Evolutionary conservation across 2,329 filamentous ascomycete genomes (phyloP).

Genomic region (Orbilia brochopaga): DNA sequence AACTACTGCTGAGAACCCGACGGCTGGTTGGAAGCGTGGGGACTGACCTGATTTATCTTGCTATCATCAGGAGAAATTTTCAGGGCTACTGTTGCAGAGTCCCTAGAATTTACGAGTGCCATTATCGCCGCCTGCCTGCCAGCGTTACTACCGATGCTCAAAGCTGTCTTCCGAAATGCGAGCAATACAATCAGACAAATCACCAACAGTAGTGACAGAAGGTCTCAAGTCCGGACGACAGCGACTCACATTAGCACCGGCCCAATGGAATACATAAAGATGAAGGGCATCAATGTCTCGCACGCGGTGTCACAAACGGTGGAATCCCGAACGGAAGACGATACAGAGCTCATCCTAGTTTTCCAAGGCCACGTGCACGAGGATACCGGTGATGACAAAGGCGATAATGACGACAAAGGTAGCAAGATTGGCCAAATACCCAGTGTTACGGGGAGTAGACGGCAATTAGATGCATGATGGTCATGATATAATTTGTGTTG

Average conservation of each 20-base stretch:
- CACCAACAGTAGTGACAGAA: slow-evolving; percentile 19
- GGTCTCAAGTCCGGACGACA: slow-evolving; percentile 34
- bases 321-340: slow-evolving; percentile 33
- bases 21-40: too few species aligned
- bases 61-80: slow-evolving; percentile 22
- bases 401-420: slow-evolving; percentile 8
- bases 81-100: slow-evolving; percentile 26
- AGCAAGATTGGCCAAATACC: slow-evolving; percentile 13
- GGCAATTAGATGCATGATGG: too few species aligned
- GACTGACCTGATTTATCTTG: background rate
- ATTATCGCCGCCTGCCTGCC: slow-evolving; percentile 45
- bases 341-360: slow-evolving; percentile 36
- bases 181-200: slow-evolving; percentile 38
- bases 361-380: slow-evolving; percentile 32
- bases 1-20: background rate
- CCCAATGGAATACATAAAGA: slow-evolving; percentile 32
- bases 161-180: slow-evolving; percentile 36
- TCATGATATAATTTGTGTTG: too few species aligned
- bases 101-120: slow-evolving; percentile 39
- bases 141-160: slow-evolving; percentile 44
- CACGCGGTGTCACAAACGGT: slow-evolving; percentile 44
- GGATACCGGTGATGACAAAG: slow-evolving; percentile 9
- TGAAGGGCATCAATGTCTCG: slow-evolving; percentile 46
- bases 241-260: slow-evolving; percentile 38
- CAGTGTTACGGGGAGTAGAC: too few species aligned